Conservation (phyloP, 129 eudicot genomes). For the Helianthus tuberosus region DNA sequence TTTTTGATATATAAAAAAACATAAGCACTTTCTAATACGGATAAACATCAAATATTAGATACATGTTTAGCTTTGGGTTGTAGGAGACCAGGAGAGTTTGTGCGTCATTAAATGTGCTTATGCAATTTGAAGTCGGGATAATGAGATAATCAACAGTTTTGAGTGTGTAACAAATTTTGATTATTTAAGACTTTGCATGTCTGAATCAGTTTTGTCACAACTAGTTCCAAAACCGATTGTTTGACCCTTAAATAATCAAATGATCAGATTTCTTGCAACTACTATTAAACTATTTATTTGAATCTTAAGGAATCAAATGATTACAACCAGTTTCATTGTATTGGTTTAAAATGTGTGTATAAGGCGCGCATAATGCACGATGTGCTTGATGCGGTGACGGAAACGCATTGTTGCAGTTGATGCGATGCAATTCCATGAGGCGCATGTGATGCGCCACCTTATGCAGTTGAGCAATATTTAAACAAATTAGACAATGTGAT, state of each 20-base stretch:
- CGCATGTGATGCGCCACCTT: no score
- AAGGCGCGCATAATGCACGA: no score
- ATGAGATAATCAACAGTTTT: not conserved
- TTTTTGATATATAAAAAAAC: not conserved
- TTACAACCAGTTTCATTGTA: not conserved
- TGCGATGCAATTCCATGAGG: no score
- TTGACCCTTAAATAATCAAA: not conserved
- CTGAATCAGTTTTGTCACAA: not conserved
- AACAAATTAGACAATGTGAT: no score
- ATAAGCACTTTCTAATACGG: not conserved
- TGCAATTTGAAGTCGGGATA: not conserved
- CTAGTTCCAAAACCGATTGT: not conserved
- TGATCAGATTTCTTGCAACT: not conserved
- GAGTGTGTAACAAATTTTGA: not conserved
- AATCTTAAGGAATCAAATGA: no score
- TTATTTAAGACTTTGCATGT: not conserved
- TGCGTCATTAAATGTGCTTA: not conserved
- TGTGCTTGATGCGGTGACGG: no score
- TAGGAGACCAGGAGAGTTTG: no score
- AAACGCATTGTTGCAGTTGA: no score
- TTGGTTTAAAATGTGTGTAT: no score
- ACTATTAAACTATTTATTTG: no score
- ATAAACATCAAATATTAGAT: not conserved
- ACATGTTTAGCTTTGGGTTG: not conserved
- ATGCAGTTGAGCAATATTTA: no score